Percentiles rank a stretch among this genome's conserved stretches.
These are phyloP conservation scores for Pseudogymnoascus sp. DNA, from an alignment of 2,329 filamentous ascomycete species.

Conservation along the genomic window DNA sequence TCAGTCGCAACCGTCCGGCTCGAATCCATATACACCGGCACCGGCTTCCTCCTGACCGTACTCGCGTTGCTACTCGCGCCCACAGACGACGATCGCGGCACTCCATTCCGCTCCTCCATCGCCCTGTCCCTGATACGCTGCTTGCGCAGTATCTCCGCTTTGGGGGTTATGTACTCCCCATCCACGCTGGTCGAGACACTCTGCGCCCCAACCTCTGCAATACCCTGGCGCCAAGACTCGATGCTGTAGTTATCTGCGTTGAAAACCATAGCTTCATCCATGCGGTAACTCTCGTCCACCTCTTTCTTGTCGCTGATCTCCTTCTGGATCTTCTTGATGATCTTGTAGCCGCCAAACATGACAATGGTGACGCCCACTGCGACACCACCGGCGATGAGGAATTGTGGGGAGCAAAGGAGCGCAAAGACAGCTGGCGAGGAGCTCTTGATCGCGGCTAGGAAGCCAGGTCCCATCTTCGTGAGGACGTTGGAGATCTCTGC, in stretches of 20 bases:
- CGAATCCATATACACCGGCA: background rate
- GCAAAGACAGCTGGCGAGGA: conserved; percentile 80
- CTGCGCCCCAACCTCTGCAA: conserved; percentile 23
- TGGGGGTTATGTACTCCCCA: conserved; percentile 29
- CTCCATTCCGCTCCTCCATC: conserved; percentile 18
- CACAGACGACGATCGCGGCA: background rate
- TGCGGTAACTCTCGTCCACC: background rate
- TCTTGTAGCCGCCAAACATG: conserved; percentile 94
- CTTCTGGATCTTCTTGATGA: conserved; percentile 73
- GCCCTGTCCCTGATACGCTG: conserved; percentile 20
- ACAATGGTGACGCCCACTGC: conserved; percentile 91
- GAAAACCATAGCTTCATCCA: conserved; percentile 25
- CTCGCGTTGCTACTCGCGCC: conserved; percentile 2
- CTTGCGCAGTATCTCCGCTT: conserved; percentile 22
- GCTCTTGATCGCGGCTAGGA: conserved; percentile 66
- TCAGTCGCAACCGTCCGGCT: conserved; percentile 13
- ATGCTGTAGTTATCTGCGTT: conserved; percentile 25
- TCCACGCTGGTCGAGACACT: conserved; percentile 28
- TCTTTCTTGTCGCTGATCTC: conserved; percentile 25
- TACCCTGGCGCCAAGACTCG: conserved; percentile 28
- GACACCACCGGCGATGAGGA: conserved; percentile 84
- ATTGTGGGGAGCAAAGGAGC: conserved; percentile 82
- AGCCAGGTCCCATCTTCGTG: conserved; percentile 75
- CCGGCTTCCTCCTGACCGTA: conserved; percentile 1
- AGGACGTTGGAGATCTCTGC: conserved; percentile 82